Base-by-base conservation (phyloP, 2,329 filamentous ascomycete genomes). In the Ceratocystis cubensis region DNA sequence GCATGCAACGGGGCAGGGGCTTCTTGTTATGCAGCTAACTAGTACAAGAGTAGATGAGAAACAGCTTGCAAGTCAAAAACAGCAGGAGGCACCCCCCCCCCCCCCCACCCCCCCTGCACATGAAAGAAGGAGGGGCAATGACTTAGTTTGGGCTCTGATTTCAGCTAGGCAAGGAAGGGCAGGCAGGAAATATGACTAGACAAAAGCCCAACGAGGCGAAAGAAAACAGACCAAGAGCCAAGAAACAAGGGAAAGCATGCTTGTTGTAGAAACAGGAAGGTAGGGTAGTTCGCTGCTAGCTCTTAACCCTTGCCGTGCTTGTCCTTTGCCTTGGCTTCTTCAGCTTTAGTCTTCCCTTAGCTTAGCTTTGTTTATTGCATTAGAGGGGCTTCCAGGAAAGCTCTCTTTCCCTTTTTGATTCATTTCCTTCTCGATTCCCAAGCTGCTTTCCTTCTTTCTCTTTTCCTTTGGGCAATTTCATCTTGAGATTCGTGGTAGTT, bases 351-450 rank as follows among this genome's bases (percentile, higher is more conserved):
- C n/a, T 41, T 41, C 37, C 13, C 48, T 15, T n/a, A n/a, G 56
- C 28, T 59, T n/a, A 59, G 53, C 56, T 59, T 59, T 59, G 56
- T 4, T 59, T 33, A 59, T 59, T 59, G 56, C 28, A 59, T 59
- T 59, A 59, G 62, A 64, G 45, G 30, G 45, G 62, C 45, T 22
- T 37, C 22, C 17, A 33, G 7, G 45, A 28, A 64, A 63, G 61
- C 20, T 50, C 20, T 46, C 41, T 30, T 46, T 63, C 45, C 37
- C 25, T 62, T 41, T 41, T 62, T 62, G 57, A 63, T 41, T 44
- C 28, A 41, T 41, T 63, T 22, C 17, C 20, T 65, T 65, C 53
- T 41, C 17, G 25, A 30, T 65, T 65, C 53, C 15, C 20, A 41
- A 25, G 45, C 57, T 44, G 44, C 7, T 41, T 33, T 57, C 28